Base-by-base conservation (phyloP, 352 stramenopile genomes). In the Thraustochytrium striatum region DNA sequence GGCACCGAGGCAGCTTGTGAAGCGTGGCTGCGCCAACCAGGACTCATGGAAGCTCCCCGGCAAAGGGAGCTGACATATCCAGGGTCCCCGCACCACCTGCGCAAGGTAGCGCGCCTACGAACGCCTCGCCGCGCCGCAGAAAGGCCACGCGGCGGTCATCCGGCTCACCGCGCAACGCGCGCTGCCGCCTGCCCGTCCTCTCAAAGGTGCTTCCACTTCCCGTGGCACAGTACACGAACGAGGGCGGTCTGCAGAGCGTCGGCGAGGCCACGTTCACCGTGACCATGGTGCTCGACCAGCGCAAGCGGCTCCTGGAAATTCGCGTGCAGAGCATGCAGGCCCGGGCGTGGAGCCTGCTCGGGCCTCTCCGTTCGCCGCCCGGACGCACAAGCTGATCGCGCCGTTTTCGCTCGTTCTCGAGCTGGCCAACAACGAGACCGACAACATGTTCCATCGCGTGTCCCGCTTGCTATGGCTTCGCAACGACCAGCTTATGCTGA, bases 401-500 rank as follows among this genome's bases (percentile, higher is more conserved):
- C n/a, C 13, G 1, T 75, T 47, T 32, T 61, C 32, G 2, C 41
- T 61, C 50, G 36, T 75, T 61, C 61, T 75, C 50, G 25, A 9
- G 7, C 39, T 75, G 11, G 65, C 61, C 9, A 21, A 32, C 25
- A 43, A 43, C 19, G 41, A 75, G 2, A 75, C 44, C 9, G 30
- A 38, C 25, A 32, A 61, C 52, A 61, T 38, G 1, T 75, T 61
- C 39, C 21, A 44, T 16, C 11, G 8, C 30, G 35, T 75, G 3
- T 3, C 19, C 16, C 8, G 25, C 11, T 61, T 35, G 32, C 65
- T 75, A 3, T 75, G 65, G 65, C 61, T 75, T 25, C 65, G 65
- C 32, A 75, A 75, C 50, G 52, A 72, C n/a, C 25, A 25, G 3
- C 65, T 75, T 43, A 58, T 75, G 44, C 65, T 75, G 5, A 75